phyloP scores from a whole-genome alignment of 176 grass and related monocot species.

The Metroxylon sagu region DNA sequence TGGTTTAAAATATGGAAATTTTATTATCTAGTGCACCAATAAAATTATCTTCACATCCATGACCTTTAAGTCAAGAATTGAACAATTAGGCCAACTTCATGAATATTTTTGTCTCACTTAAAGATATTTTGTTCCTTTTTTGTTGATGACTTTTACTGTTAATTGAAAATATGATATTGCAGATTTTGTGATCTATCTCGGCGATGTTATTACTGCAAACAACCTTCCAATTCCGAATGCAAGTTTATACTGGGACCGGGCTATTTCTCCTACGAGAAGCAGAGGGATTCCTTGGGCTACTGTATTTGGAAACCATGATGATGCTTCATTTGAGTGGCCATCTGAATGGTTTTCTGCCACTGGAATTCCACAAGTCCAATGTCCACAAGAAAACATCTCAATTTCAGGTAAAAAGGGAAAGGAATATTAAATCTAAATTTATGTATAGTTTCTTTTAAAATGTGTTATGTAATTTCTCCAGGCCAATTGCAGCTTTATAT shows the following conservation, averaged over 20 bases:
- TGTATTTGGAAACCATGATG: constrained; percentile 89
- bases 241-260: constrained; percentile 68
- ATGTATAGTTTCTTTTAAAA: too few relatives aligned
- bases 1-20: too few relatives aligned
- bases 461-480: too few relatives aligned
- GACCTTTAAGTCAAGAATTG: too few relatives aligned
- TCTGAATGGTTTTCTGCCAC: constrained; percentile 71
- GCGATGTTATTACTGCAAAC: constrained; percentile 86
- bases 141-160: background rate
- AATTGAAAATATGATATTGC: background rate
- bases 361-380: constrained; percentile 47
- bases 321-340: constrained; percentile 78
- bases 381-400: constrained; percentile 19
- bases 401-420: constrained; percentile 26
- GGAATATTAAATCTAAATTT: background rate
- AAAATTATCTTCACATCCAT: too few relatives aligned
- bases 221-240: constrained; percentile 72
- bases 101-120: background rate
- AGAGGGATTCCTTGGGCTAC: constrained; percentile 55
- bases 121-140: background rate
- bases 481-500: too few relatives aligned
- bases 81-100: too few relatives aligned
- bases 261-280: constrained; percentile 39
- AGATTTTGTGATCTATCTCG: constrained; percentile 93
- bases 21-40: too few relatives aligned